Percentiles rank a stretch among this genome's conserved stretches.
Conservation (phyloP, 768 basidiomycete genomes). For the Lentinula sp. region DNA sequence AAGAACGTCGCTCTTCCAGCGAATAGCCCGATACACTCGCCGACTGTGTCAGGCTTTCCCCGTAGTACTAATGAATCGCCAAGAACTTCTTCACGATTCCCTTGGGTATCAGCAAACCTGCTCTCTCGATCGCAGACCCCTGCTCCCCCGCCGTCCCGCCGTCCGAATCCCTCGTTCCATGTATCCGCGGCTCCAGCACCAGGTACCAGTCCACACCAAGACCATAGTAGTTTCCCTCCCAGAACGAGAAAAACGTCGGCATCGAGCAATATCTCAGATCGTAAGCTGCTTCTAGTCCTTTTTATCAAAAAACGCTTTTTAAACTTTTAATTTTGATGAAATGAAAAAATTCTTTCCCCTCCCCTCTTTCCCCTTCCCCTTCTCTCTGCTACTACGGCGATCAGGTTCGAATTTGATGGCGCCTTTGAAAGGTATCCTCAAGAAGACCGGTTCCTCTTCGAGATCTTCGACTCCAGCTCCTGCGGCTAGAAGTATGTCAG, state of each 20-base stretch:
- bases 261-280: slow-evolving; percentile 3
- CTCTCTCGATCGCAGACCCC: not conserved
- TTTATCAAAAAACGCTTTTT: not conserved
- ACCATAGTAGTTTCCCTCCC: not conserved
- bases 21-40: slow-evolving; percentile 1
- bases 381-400: not conserved
- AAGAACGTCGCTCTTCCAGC: not conserved
- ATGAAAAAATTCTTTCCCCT: no score
- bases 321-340: no score
- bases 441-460: slow-evolving; percentile 2
- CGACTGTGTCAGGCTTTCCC: not conserved
- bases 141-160: not conserved
- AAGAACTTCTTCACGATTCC: not conserved
- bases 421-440: slow-evolving; percentile 6
- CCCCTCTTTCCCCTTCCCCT: no score
- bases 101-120: not conserved
- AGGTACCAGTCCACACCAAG: not conserved
- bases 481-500: not conserved
- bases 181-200: not conserved
- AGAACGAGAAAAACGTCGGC: not conserved
- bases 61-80: not conserved
- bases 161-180: not conserved
- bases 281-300: not conserved
- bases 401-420: not conserved
- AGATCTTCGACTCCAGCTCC: slow-evolving; percentile 1